A percentile compares a stretch with the other conserved stretches of the same genome.
Evolutionary conservation across 768 basidiomycete genomes (phyloP).

Genomic region (Calocera viscosa): DNA sequence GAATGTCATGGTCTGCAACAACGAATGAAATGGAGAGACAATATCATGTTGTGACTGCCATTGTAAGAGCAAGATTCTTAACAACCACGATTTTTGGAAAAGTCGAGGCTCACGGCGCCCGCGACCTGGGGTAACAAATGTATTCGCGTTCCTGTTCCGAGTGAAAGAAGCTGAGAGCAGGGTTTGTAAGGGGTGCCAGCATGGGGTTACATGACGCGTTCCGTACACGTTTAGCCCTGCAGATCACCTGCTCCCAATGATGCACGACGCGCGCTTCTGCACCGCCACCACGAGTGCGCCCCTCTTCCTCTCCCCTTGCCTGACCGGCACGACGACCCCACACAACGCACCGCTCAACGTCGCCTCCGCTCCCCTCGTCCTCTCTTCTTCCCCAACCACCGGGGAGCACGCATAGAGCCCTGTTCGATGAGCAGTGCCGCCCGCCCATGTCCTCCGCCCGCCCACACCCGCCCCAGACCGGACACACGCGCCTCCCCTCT

Average conservation of each 20-base stretch:
- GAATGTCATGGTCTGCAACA: too few species aligned
- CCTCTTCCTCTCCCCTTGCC: not conserved
- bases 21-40: too few species aligned
- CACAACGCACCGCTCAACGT: not conserved
- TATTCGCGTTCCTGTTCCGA: too few species aligned
- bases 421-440: not conserved
- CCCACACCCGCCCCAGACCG: not conserved
- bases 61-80: too few species aligned
- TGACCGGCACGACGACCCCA: not conserved
- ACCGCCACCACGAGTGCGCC: not conserved
- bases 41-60: too few species aligned
- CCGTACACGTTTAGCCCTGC: not conserved
- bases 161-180: too few species aligned
- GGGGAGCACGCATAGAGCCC: not conserved
- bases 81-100: too few species aligned
- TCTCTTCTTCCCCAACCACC: not conserved
- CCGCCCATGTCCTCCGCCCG: not conserved
- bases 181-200: too few species aligned
- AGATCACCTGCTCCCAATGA: not conserved
- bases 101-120: too few species aligned
- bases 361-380: not conserved
- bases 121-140: too few species aligned
- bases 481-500: constrained; percentile 4
- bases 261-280: not conserved
- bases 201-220: not conserved